Percentiles rank a stretch among this genome's conserved stretches.
phyloP scores from a whole-genome alignment of 495 filamentous ascomycete genomes.

The Aspergillus cristatus region DNA sequence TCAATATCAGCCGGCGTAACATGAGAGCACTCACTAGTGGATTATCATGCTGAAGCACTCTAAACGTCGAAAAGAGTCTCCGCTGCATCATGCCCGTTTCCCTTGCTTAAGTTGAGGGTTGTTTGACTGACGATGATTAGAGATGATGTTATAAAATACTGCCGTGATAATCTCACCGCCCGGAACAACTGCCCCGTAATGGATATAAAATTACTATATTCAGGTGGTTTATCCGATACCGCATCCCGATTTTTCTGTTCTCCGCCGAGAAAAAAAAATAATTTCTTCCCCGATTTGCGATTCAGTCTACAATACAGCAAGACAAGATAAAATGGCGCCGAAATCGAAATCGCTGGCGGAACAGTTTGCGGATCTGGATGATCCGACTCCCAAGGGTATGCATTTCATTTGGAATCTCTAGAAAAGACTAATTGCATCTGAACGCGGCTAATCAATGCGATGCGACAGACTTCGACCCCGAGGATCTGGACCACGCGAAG shows the following conservation, averaged over 20 bases:
- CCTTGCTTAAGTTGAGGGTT: neutral
- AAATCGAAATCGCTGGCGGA: constrained; percentile 45
- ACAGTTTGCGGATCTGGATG: constrained; percentile 56
- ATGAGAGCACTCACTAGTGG: constrained; percentile 55
- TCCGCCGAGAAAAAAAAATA: constrained; percentile 11
- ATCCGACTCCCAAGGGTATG: constrained; percentile 51
- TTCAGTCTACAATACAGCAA: neutral
- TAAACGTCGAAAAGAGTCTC: constrained; percentile 53
- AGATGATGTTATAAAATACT: constrained; percentile 10
- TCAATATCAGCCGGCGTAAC: neutral
- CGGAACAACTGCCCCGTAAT: constrained; percentile 2
- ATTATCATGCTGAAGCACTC: constrained; percentile 74
- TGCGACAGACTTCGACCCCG: constrained; percentile 74
- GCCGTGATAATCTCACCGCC: constrained; percentile 21
- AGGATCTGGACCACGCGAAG: constrained; percentile 52
- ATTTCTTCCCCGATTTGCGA: neutral
- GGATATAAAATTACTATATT: constrained; percentile 2
- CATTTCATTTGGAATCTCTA: neutral
- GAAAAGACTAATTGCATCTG: neutral
- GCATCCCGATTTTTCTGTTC: constrained; percentile 13
- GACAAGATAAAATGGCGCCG: constrained; percentile 15
- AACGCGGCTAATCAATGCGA: no score
- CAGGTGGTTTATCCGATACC: constrained; percentile 18
- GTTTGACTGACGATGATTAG: constrained; percentile 1
- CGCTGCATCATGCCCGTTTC: constrained; percentile 4